Evolutionary conservation across 2,329 filamentous ascomycete genomes (phyloP), one percentile per base, ranked within the genome.

Genomic region (Eutypa lata): DNA sequence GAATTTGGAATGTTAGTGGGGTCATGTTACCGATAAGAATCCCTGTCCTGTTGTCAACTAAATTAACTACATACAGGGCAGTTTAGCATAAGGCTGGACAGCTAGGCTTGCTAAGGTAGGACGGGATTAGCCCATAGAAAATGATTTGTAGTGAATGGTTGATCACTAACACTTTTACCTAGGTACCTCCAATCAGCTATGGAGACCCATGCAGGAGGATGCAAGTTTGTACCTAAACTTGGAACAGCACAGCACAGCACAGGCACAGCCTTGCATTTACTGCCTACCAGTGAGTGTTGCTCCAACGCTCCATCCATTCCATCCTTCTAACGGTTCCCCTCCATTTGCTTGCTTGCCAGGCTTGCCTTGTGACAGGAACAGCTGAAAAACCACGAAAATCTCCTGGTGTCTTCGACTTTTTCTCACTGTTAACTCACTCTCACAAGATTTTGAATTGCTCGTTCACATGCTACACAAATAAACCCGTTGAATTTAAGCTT

Each of bases 181-280:
- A 10, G 26, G 26, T 31, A 31, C 26, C 26, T 31, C 5, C 26
- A 31, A 6, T 6, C 26, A 31, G 5, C 26, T 10, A 31, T 31
- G 26, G 26, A 31, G 26, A 10, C 19, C 4, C 13, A 19, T 42
- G 18, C 38, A 42, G 14, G 38, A 18, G 38, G 38, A 19, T 42
- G 38, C n/a, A 4, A 8, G 10, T 19, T 8, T 3, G 11, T 19
- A 21, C 26, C 26, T 42, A 42, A 19, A 19, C 38, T 19, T 21
- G 38, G 19, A 10, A 42, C 18, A 42, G 38, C 38, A 42, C 35
- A 7, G 35, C 16, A 18, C 35, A n/a, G 35, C 35, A 38, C 35
- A 38, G 16, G 11, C 16, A 21, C 48, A 56, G 51, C 54, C 51
- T 51, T 49, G 56, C 51, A 53, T 48, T 48, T 48, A 38, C 49